These are phyloP conservation scores for Annulohypoxylon maeteangense DNA, from an alignment of 495 filamentous ascomycete species.

Conservation along the genomic window DNA sequence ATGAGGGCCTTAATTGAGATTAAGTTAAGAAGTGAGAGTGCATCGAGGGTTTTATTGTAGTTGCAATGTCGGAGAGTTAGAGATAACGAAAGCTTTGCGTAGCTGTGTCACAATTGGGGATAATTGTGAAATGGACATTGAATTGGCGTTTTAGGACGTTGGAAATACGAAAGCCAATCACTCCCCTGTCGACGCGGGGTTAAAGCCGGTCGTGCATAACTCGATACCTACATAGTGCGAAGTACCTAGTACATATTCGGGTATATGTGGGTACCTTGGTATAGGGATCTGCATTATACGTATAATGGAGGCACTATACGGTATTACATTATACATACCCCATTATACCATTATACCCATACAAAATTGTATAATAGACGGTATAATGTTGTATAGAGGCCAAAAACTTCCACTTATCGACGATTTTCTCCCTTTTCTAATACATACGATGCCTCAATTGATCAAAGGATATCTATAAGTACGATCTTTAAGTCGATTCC, in stretches of 20 bases:
- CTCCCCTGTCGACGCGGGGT: constrained; percentile 27
- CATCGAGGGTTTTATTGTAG: constrained; percentile 1
- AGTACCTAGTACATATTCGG: neutral
- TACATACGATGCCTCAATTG: too few species aligned
- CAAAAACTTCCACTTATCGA: too few species aligned
- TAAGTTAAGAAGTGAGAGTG: neutral
- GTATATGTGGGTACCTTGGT: neutral
- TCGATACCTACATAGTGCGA: constrained; percentile 7
- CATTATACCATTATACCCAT: too few species aligned
- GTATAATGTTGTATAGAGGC: too few species aligned
- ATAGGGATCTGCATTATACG: too few species aligned
- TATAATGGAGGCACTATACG: too few species aligned
- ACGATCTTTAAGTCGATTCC: too few species aligned
- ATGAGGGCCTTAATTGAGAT: constrained; percentile 13
- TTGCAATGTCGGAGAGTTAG: neutral
- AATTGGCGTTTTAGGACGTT: neutral
- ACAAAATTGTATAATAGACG: too few species aligned
- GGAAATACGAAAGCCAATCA: constrained; percentile 17
- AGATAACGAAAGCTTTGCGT: constrained; percentile 5
- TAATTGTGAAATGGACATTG: constrained; percentile 26
- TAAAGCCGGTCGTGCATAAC: constrained; percentile 18
- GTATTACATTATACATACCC: too few species aligned
- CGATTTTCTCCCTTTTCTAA: too few species aligned
- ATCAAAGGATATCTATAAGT: too few species aligned
- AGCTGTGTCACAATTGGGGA: constrained; percentile 19